Evolutionary conservation across 768 basidiomycete species (phyloP).

Genomic region (Boletus barrowsii): DNA sequence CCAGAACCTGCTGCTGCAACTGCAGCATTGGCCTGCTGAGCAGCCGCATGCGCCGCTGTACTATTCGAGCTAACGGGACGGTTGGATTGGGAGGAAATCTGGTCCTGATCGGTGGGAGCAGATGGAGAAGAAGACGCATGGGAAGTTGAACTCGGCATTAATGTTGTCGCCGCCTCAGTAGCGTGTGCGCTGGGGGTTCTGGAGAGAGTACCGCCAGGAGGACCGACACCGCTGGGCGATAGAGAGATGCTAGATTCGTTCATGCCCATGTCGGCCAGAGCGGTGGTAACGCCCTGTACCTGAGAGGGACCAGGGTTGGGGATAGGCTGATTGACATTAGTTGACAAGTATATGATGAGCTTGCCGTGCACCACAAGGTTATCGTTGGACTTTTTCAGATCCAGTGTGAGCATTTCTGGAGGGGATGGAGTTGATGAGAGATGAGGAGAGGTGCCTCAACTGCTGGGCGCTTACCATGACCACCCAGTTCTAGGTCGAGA

Average conservation of each 20-base stretch:
- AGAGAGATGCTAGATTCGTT: conserved; percentile 59
- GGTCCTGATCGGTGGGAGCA: conserved; percentile 30
- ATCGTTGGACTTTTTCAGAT: conserved; percentile 98
- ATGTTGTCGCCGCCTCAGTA: conserved; percentile 44
- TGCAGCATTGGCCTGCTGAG: conserved; percentile 21
- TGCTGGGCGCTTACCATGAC: conserved; percentile 69
- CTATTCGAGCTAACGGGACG: conserved; percentile 39
- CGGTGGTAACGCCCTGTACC: conserved; percentile 53
- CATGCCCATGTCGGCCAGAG: conserved; percentile 60
- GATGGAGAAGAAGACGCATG: conserved; percentile 26
- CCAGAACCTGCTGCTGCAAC: conserved; percentile 36
- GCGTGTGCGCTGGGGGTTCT: conserved; percentile 69
- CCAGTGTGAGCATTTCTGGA: conserved; percentile 92
- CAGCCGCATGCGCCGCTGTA: conserved; percentile 12
- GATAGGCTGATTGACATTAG: conserved; percentile 83
- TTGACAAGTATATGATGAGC: conserved; percentile 93
- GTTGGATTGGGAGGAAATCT: conserved; percentile 21
- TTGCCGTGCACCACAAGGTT: conserved; percentile 97
- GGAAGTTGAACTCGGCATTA: conserved; percentile 40
- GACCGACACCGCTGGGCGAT: conserved; percentile 39
- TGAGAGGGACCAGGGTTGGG: conserved; percentile 80
- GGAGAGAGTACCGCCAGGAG: conserved; percentile 47
- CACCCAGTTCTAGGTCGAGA: conserved; percentile 86
- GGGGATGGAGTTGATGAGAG: conserved; percentile 1
- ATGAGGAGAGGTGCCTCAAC: background rate